These are phyloP conservation scores for Cocos nucifera DNA, from an alignment of 176 grass and related monocot species.

Conservation along the genomic window DNA sequence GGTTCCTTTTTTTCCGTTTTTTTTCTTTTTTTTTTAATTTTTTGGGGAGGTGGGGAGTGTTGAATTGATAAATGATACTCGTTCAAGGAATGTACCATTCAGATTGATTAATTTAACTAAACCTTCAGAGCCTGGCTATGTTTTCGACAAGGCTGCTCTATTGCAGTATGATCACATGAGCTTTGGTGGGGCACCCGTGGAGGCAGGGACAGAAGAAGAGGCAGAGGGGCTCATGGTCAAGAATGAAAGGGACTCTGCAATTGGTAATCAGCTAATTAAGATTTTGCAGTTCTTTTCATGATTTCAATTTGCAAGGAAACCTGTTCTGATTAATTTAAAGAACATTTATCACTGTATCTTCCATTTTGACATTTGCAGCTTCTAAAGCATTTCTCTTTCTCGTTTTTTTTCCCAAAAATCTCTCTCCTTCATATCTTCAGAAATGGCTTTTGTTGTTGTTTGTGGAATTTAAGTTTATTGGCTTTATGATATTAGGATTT, in stretches of 20 bases:
- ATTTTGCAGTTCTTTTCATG: neutral
- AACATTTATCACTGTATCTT: neutral
- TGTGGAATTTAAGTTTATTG: too few relatives aligned
- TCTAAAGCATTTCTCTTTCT: neutral
- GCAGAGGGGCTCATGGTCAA: constrained; percentile 65
- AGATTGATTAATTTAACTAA: too few relatives aligned
- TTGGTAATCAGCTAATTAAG: constrained; percentile 36
- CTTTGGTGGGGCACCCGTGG: constrained; percentile 55
- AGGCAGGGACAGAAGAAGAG: constrained; percentile 76
- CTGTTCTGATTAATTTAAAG: neutral
- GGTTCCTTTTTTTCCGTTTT: too few relatives aligned
- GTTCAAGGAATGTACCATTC: too few relatives aligned
- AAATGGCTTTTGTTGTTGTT: too few relatives aligned
- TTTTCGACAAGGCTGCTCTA: constrained; percentile 57
- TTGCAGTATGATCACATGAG: constrained; percentile 80
- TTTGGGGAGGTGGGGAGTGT: neutral
- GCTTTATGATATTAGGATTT: too few relatives aligned
- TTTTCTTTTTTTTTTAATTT: neutral
- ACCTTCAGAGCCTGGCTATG: constrained; percentile 58
- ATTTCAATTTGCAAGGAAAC: neutral
- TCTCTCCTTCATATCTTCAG: neutral
- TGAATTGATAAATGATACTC: too few relatives aligned
- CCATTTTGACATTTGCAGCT: constrained; percentile 4
- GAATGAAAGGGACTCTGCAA: constrained; percentile 68
- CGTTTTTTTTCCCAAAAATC: neutral